phyloP scores from a whole-genome alignment of 371 early-diverging fungal species.

The Mucor velutinosus region DNA sequence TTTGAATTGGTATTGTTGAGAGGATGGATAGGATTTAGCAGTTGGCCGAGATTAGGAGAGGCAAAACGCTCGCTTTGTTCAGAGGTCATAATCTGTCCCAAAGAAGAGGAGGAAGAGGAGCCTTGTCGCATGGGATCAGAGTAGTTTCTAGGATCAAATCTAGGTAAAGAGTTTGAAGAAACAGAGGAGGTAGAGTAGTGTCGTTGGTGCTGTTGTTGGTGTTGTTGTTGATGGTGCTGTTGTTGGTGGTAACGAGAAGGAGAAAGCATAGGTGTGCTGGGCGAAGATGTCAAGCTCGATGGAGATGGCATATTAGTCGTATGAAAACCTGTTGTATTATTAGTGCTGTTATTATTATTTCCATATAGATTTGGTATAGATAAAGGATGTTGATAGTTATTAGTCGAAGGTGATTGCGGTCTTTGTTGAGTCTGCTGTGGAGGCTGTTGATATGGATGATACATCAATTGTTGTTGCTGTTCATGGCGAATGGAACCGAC shows the following conservation, averaged over 20 bases:
- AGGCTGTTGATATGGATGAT: slow-evolving; percentile 5
- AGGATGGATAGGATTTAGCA: slow-evolving; percentile 47
- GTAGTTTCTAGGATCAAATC: slow-evolving; percentile 31
- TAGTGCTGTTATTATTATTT: slow-evolving; percentile 1
- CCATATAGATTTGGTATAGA: slow-evolving; percentile 23
- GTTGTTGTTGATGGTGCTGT: slow-evolving; percentile 13
- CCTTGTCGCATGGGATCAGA: background rate
- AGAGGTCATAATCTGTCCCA: background rate
- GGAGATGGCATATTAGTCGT: slow-evolving; percentile 34
- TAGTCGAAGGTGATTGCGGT: background rate
- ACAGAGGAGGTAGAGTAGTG: slow-evolving; percentile 33
- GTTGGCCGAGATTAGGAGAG: slow-evolving; percentile 36
- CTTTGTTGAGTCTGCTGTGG: slow-evolving; percentile 5
- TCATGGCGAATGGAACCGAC: slow-evolving; percentile 30
- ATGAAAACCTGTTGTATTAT: background rate
- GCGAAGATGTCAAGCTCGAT: slow-evolving; percentile 35
- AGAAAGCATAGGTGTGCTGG: slow-evolving; percentile 41
- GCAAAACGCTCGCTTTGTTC: slow-evolving; percentile 13
- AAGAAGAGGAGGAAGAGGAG: background rate
- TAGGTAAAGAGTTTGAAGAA: slow-evolving; percentile 24
- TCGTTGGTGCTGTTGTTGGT: slow-evolving; percentile 31
- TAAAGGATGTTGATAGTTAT: slow-evolving; percentile 12
- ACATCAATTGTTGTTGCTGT: slow-evolving; percentile 15
- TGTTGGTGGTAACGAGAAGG: slow-evolving; percentile 25
- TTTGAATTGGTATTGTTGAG: slow-evolving; percentile 12